Evolutionary conservation across 1,284 basidiomycete genomes (phyloP).

Genomic region (Apiotrichum akiyoshidainum): DNA sequence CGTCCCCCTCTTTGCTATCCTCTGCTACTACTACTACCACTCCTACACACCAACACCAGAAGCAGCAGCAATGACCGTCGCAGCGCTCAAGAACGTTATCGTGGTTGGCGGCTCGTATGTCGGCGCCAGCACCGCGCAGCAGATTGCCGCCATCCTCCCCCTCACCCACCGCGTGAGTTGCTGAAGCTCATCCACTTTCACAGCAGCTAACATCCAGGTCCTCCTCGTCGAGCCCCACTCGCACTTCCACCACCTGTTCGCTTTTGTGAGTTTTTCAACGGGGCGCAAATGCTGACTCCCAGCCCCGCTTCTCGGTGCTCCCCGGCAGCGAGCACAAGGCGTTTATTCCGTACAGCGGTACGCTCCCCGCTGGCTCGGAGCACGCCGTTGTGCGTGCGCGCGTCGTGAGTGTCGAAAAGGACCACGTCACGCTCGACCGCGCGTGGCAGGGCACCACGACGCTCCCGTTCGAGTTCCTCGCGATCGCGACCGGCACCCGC

Average conservation of each 20-base stretch:
- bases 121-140: constrained; percentile 19
- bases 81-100: constrained; percentile 22
- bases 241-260: constrained; percentile 39
- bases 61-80: neutral
- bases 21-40: neutral
- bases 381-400: constrained; percentile 20
- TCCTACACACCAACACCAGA: neutral
- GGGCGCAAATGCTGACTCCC: no score
- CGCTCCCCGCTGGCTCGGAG: neutral
- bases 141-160: constrained; percentile 21
- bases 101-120: constrained; percentile 33
- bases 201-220: neutral
- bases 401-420: constrained; percentile 8
- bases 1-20: neutral
- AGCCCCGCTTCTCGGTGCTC: constrained; percentile 62
- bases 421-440: constrained; percentile 20
- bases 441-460: constrained; percentile 13
- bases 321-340: constrained; percentile 70
- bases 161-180: constrained; percentile 3
- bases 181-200: no score
- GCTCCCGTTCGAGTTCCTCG: constrained; percentile 38
- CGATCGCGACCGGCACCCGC: constrained; percentile 42
- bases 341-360: constrained; percentile 54
- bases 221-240: constrained; percentile 34
- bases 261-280: constrained; percentile 23